These are phyloP conservation scores for Angomonas ambiguus DNA, from an alignment of 208 protist genomes.

Conservation along the genomic window DNA sequence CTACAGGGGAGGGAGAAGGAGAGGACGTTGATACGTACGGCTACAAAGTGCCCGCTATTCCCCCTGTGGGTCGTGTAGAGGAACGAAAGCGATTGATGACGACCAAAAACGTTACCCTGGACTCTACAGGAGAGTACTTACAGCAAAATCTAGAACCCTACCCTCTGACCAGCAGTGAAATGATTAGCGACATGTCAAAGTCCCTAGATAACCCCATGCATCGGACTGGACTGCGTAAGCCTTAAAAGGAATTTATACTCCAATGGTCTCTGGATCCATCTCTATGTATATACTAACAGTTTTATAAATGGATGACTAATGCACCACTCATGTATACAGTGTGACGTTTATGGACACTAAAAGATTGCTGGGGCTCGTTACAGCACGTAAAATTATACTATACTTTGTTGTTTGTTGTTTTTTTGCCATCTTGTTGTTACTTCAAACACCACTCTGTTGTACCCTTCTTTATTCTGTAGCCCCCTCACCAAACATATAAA, in stretches of 20 bases:
- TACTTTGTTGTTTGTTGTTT: too few relatives aligned
- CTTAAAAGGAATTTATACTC: constrained; percentile 1
- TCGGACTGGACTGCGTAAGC: constrained; percentile 63
- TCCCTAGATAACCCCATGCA: constrained; percentile 71
- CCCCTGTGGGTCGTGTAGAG: constrained; percentile 57
- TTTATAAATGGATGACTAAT: too few relatives aligned
- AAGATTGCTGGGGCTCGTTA: too few relatives aligned
- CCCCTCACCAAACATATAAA: too few relatives aligned
- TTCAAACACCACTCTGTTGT: too few relatives aligned
- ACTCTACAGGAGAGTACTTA: constrained; percentile 61
- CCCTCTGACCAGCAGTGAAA: constrained; percentile 62
- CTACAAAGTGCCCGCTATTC: constrained; percentile 40
- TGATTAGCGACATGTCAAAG: constrained; percentile 45
- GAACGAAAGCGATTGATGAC: constrained; percentile 63
- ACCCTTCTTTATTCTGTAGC: too few relatives aligned
- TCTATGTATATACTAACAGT: too few relatives aligned
- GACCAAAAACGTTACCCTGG: constrained; percentile 78
- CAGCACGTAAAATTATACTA: too few relatives aligned
- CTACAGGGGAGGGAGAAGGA: neutral
- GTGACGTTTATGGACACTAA: too few relatives aligned
- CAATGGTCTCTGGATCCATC: neutral
- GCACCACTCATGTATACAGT: too few relatives aligned
- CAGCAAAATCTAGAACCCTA: constrained; percentile 51
- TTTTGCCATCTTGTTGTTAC: too few relatives aligned
- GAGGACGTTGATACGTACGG: constrained; percentile 14